These are phyloP conservation scores for Neurospora sp. DNA, from an alignment of 2,329 filamentous ascomycete species.

Conservation along the genomic window DNA sequence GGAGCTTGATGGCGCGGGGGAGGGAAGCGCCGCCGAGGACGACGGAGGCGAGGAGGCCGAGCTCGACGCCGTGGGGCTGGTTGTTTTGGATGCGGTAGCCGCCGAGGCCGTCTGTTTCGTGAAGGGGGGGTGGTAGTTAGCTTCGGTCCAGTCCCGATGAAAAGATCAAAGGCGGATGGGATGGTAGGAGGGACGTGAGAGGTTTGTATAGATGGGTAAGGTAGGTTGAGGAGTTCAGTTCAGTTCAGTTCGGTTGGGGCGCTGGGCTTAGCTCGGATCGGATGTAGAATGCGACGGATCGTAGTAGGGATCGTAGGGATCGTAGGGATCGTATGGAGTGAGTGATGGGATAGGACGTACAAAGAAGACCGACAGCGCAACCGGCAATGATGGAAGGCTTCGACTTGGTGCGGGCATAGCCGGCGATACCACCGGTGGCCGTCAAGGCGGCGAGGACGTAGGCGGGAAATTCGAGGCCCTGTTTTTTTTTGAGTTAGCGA, in stretches of 20 bases:
- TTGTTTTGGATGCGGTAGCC: slow-evolving; percentile 68
- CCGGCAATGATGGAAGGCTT: slow-evolving; percentile 81
- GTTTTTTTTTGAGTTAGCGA: neutral
- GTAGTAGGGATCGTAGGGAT: too few relatives aligned
- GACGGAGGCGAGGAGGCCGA: slow-evolving; percentile 80
- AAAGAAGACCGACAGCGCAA: slow-evolving; percentile 62
- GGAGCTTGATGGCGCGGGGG: slow-evolving; percentile 71
- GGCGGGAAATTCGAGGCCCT: slow-evolving; percentile 43
- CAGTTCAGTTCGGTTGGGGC: neutral
- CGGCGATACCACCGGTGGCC: slow-evolving; percentile 76
- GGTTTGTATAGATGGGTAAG: neutral
- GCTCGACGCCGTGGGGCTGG: slow-evolving; percentile 73
- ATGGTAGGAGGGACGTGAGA: neutral
- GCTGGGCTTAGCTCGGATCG: neutral
- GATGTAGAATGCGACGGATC: neutral
- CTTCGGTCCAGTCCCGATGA: too few relatives aligned
- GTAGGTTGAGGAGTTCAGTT: neutral
- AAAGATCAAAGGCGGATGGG: neutral
- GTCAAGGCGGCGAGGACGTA: slow-evolving; percentile 73
- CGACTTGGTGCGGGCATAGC: slow-evolving; percentile 76
- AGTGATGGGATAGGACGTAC: slow-evolving; percentile 26
- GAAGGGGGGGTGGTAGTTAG: neutral
- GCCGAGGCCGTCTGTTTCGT: slow-evolving; percentile 57
- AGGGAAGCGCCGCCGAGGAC: slow-evolving; percentile 76
- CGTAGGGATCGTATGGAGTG: neutral